phyloP scores from a whole-genome alignment of 208 protist species.

The Trypanosoma cruzi region DNA sequence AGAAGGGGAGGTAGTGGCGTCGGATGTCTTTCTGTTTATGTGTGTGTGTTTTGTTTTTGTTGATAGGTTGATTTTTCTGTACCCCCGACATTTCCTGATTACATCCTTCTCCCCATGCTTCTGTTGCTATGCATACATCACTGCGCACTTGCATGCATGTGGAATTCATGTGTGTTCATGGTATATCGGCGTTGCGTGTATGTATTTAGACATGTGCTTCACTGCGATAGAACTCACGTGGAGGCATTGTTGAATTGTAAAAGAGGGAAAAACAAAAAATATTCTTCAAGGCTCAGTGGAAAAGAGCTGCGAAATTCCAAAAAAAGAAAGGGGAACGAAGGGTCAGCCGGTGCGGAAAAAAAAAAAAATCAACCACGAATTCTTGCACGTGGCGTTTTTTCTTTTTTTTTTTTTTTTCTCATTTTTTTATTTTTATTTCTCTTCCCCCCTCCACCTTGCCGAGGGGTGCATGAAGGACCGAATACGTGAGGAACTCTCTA shows the following conservation, averaged over 20 bases:
- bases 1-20: neutral
- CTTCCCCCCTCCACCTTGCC: too few species aligned
- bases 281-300: neutral
- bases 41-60: too few species aligned
- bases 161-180: neutral
- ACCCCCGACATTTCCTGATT: neutral
- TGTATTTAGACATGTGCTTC: neutral
- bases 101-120: neutral
- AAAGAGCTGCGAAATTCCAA: neutral
- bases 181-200: too few species aligned
- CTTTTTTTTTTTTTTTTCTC: slow-evolving; percentile 1
- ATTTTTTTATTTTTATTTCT: neutral
- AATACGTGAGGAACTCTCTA: neutral
- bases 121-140: neutral
- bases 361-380: too few species aligned
- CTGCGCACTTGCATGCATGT: neutral
- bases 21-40: neutral
- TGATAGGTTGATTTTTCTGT: too few species aligned
- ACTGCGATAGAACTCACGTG: neutral
- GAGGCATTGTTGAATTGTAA: neutral
- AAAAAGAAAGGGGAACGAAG: neutral
- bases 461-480: neutral
- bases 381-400: too few species aligned
- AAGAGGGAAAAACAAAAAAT: neutral
- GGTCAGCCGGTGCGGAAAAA: neutral